Conservation (phyloP, 1,284 basidiomycete genomes). For the Exobasidium cylindrosporum region DNA sequence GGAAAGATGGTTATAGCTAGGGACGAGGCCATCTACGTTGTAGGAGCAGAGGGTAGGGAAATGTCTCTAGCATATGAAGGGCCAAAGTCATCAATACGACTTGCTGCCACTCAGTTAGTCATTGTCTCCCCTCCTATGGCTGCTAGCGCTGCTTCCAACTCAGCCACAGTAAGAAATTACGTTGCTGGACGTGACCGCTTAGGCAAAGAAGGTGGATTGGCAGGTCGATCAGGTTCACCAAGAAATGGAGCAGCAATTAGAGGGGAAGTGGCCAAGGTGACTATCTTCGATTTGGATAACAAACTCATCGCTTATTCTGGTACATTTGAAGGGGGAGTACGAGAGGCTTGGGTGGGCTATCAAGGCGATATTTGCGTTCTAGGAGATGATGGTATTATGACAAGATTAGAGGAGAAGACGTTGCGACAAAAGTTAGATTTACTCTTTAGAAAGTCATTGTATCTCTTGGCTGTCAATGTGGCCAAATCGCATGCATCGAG, state of each 20-base stretch:
- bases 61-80: slow-evolving; percentile 69
- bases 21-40: slow-evolving; percentile 88
- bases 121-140: slow-evolving; percentile 82
- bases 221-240: background rate
- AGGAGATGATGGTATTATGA: slow-evolving; percentile 27
- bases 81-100: slow-evolving; percentile 39
- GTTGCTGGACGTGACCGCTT: slow-evolving; percentile 52
- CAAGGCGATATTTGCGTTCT: slow-evolving; percentile 37
- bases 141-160: slow-evolving; percentile 66
- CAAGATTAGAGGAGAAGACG: slow-evolving; percentile 39
- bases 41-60: slow-evolving; percentile 76
- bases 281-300: slow-evolving; percentile 83
- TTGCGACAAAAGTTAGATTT: slow-evolving; percentile 45
- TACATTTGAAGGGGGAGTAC: slow-evolving; percentile 39
- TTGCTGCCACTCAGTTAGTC: slow-evolving; percentile 57
- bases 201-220: background rate
- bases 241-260: background rate
- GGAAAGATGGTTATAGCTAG: slow-evolving; percentile 78
- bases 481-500: slow-evolving; percentile 36
- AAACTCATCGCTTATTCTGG: slow-evolving; percentile 74
- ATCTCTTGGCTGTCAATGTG: slow-evolving; percentile 45
- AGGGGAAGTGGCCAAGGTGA: slow-evolving; percentile 72
- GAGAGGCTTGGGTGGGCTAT: slow-evolving; percentile 16
- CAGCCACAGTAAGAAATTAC: slow-evolving; percentile 73
- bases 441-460: slow-evolving; percentile 45